Evolutionary conservation across 176 grass and related monocot genomes (phyloP), one percentile per base, ranked within the genome.

Genomic region (Pontederia paniculata): DNA sequence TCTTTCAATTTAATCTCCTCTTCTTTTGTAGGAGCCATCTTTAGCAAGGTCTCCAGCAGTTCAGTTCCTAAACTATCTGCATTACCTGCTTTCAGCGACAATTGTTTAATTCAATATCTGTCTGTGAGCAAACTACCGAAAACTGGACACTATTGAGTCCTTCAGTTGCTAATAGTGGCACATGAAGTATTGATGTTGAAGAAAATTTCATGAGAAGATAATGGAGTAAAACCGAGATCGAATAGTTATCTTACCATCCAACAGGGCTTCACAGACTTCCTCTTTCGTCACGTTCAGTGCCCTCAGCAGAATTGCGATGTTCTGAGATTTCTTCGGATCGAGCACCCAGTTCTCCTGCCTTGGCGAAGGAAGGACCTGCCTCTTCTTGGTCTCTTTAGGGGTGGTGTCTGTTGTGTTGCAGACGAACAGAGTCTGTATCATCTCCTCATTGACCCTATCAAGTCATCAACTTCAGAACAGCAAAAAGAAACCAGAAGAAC

Each of bases 371-470:
- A 44, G 69, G 9, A 51, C 56, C 47, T 62, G 47, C 17, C 12
- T 19, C 2, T 21, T 52, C 12, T 50, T 62, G 12, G 17, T 43
- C 57, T n/a, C 57, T 13, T 51, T 60, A 18, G 46, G 12, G 14
- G 17, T 21, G 1, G 25, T 18, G 47, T 43, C 76, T 5, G 78
- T 76, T n/a, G 77, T 74, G 50, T 81, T 89, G 51, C 73, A 84
- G 52, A 84, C 86, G 21, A 89, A 89, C 20, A 89, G 19, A 49
- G 81, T 81, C 58, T 89, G 81, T 0, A 89, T 89, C 86, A 85
- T 85, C 45, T 89, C 78, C 16, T 89, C 86, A 12, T 85, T 76
- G 63, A 81, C 81, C 47, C 86, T 89, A 12, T 60, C 16, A 9
- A 48, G 37, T 14, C 23, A 48, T 57, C 21, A 48, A 19, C 45